Conservation (phyloP, 257 asterid genomes). For the Vinca minor region DNA sequence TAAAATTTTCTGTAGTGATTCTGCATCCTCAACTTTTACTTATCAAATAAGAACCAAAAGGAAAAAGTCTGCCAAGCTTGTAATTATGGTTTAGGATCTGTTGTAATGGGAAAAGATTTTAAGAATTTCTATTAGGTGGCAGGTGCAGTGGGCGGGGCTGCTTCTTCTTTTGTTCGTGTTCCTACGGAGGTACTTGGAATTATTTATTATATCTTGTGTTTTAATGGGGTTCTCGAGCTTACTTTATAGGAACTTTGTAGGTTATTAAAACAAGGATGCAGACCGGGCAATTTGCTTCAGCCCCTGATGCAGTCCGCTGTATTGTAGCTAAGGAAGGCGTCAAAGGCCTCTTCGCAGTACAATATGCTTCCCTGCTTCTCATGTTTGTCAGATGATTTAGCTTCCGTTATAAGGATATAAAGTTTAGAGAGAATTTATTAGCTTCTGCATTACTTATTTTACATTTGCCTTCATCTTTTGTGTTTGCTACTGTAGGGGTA, state of each 20-base stretch:
- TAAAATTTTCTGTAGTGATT: not conserved
- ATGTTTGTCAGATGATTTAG: not conserved
- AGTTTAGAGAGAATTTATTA: not conserved
- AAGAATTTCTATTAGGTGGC: conserved; percentile 41
- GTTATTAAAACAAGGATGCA: conserved; percentile 72
- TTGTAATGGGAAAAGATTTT: conserved; percentile 9
- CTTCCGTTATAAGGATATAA: not conserved
- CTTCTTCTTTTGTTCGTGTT: conserved; percentile 59
- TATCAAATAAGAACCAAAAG: not conserved
- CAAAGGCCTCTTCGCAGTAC: conserved; percentile 59
- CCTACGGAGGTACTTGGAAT: conserved; percentile 52
- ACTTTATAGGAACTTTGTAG: conserved; percentile 22
- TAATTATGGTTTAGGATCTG: not conserved
- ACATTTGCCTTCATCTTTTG: not conserved
- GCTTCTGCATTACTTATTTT: conserved; percentile 2
- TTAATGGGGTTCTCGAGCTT: conserved; percentile 5
- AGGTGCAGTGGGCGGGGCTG: conserved; percentile 68
- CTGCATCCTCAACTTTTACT: not conserved
- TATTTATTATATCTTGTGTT: not conserved
- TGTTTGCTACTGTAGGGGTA: conserved; percentile 39
- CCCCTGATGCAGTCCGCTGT: conserved; percentile 50
- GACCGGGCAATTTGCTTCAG: conserved; percentile 53
- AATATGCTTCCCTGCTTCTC: conserved; percentile 15
- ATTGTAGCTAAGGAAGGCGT: conserved; percentile 60
- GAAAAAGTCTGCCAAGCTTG: conserved; percentile 1